phyloP scores from a whole-genome alignment of 148 eudicot species.

The Rhododendron williamsianum region DNA sequence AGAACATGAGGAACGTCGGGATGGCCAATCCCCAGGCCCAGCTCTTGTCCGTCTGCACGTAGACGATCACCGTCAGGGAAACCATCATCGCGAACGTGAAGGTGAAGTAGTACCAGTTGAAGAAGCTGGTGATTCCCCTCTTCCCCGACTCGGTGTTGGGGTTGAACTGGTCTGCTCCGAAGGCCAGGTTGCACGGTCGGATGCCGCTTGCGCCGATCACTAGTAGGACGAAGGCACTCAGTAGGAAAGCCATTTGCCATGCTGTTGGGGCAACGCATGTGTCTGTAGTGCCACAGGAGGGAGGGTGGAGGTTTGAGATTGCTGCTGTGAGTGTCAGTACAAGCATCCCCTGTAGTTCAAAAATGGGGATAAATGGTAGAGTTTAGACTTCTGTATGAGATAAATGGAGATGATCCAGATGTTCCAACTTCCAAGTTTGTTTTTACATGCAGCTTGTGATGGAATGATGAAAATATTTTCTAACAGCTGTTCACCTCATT shows the following conservation, averaged over 20 bases:
- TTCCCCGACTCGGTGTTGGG: constrained; percentile 53
- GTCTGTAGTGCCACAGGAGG: constrained; percentile 19
- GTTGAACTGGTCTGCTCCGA: constrained; percentile 62
- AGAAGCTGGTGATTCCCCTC: constrained; percentile 51
- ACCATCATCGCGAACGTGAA: constrained; percentile 51
- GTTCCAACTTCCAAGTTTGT: too few relatives aligned
- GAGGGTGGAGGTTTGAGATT: constrained; percentile 35
- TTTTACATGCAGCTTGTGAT: too few relatives aligned
- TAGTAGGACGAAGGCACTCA: constrained; percentile 29
- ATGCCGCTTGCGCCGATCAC: constrained; percentile 53
- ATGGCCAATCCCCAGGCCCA: constrained; percentile 55
- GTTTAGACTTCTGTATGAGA: too few relatives aligned
- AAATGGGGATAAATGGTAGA: background rate
- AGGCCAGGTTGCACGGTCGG: constrained; percentile 58
- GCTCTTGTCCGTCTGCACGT: constrained; percentile 40
- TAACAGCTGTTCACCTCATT: too few relatives aligned
- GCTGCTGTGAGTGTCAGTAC: constrained; percentile 42
- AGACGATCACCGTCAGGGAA: constrained; percentile 51
- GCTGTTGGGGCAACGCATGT: constrained; percentile 37
- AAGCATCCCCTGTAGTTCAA: constrained; percentile 37
- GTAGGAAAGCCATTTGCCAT: constrained; percentile 36
- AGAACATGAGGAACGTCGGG: constrained; percentile 45
- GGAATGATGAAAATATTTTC: background rate
- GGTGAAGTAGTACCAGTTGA: constrained; percentile 63
- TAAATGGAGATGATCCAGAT: too few relatives aligned